Percentiles rank a stretch among this genome's conserved stretches.
These are phyloP conservation scores for Hibiscus mutabilis DNA, from an alignment of 345 rosid genomes.

Conservation along the genomic window DNA sequence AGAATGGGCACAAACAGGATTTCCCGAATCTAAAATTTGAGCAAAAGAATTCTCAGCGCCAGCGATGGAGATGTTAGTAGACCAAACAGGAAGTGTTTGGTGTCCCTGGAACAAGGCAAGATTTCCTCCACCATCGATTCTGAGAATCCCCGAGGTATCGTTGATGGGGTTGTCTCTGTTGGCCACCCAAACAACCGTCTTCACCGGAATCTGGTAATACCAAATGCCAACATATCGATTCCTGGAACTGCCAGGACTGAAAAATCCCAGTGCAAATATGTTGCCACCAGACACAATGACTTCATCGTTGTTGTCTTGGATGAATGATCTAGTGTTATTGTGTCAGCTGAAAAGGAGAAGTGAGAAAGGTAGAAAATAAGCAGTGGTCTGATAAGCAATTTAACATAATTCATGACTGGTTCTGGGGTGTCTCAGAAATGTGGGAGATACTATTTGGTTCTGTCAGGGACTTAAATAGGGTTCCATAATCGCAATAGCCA, in stretches of 20 bases:
- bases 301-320: slow-evolving; percentile 3
- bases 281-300: not conserved
- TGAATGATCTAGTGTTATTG: not conserved
- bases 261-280: not conserved
- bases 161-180: not conserved
- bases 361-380: no score
- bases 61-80: not conserved
- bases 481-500: no score
- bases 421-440: no score
- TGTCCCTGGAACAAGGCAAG: not conserved
- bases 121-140: not conserved
- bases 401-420: no score
- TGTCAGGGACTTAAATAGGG: no score
- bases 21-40: not conserved
- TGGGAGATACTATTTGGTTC: no score
- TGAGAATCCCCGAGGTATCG: not conserved
- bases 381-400: no score
- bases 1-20: no score
- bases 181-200: not conserved
- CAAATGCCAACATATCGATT: not conserved
- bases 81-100: not conserved
- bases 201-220: not conserved
- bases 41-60: not conserved
- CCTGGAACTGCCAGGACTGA: not conserved
- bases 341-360: no score